Evolutionary conservation across 768 basidiomycete genomes (phyloP).

Genomic region (Dentipellis fragilis): DNA sequence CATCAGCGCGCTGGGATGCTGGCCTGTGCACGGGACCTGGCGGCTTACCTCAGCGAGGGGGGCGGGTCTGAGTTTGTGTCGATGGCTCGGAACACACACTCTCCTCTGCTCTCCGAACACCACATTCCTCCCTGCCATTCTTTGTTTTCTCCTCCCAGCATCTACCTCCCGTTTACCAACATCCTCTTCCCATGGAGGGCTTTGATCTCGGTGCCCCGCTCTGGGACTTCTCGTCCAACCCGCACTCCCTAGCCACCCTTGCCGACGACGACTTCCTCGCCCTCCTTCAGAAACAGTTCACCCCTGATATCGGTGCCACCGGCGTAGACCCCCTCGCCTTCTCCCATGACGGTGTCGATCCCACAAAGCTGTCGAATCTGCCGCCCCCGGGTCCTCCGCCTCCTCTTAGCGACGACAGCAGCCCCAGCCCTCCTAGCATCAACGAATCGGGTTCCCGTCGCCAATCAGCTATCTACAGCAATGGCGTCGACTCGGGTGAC

Average conservation of each 20-base stretch:
- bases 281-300: slow-evolving; percentile 69
- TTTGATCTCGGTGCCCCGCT: slow-evolving; percentile 39
- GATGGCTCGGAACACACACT: too few relatives aligned
- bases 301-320: slow-evolving; percentile 19
- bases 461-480: slow-evolving; percentile 19
- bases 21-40: too few relatives aligned
- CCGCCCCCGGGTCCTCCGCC: slow-evolving; percentile 46
- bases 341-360: slow-evolving; percentile 41
- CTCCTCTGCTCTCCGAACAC: neutral
- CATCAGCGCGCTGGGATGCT: too few relatives aligned
- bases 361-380: slow-evolving; percentile 44
- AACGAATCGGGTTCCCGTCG: slow-evolving; percentile 23
- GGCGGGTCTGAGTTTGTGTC: too few relatives aligned
- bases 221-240: slow-evolving; percentile 50
- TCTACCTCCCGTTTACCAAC: neutral
- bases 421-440: slow-evolving; percentile 62
- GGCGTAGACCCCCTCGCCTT: slow-evolving; percentile 16
- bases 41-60: too few relatives aligned
- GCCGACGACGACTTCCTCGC: slow-evolving; percentile 72
- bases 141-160: neutral
- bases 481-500: slow-evolving; percentile 30
- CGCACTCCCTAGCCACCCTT: slow-evolving; percentile 49
- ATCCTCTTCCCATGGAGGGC: slow-evolving; percentile 33
- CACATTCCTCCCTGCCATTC: neutral
- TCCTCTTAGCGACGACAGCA: slow-evolving; percentile 61